Conservation (phyloP, 2,329 filamentous ascomycete species). For the Colletotrichum zoysiae region DNA sequence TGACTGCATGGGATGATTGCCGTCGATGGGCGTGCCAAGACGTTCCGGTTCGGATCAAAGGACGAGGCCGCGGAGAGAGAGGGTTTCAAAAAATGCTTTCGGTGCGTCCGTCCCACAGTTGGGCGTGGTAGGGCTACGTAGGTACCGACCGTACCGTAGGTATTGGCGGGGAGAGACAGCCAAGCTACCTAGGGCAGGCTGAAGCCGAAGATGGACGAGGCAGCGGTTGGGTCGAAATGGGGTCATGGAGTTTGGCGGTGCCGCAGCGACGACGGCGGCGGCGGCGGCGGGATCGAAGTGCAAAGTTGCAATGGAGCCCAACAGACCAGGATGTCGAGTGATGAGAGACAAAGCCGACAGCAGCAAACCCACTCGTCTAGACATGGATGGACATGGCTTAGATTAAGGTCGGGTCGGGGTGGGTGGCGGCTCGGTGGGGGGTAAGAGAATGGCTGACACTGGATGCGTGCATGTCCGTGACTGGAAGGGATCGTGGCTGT, state of each 20-base stretch:
- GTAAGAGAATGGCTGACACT: background rate
- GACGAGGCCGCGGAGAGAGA: background rate
- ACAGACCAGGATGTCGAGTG: conserved; percentile 9
- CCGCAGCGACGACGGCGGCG: background rate
- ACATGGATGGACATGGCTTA: conserved; percentile 34
- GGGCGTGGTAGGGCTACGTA: conserved; percentile 20
- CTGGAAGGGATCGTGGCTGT: conserved; percentile 27
- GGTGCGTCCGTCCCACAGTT: conserved; percentile 17
- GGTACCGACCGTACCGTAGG: background rate
- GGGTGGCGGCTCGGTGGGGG: conserved; percentile 26
- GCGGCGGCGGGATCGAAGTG: background rate
- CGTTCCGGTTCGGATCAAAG: background rate
- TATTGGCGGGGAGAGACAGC: conserved; percentile 17
- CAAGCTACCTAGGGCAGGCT: conserved; percentile 7
- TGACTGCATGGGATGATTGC: conserved; percentile 1
- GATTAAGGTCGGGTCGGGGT: conserved; percentile 34
- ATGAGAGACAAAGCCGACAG: conserved; percentile 1
- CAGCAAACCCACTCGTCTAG: conserved; percentile 11
- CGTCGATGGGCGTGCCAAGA: conserved; percentile 3
- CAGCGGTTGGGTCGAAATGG: conserved; percentile 34
- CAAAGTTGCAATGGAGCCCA: conserved; percentile 4
- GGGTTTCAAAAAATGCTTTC: conserved; percentile 17
- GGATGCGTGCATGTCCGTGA: conserved; percentile 12
- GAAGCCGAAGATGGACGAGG: conserved; percentile 24
- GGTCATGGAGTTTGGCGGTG: conserved; percentile 6